Evolutionary conservation across 1,284 basidiomycete species (phyloP), one percentile per base, ranked within the genome.

Genomic region (Tilletia setariae): DNA sequence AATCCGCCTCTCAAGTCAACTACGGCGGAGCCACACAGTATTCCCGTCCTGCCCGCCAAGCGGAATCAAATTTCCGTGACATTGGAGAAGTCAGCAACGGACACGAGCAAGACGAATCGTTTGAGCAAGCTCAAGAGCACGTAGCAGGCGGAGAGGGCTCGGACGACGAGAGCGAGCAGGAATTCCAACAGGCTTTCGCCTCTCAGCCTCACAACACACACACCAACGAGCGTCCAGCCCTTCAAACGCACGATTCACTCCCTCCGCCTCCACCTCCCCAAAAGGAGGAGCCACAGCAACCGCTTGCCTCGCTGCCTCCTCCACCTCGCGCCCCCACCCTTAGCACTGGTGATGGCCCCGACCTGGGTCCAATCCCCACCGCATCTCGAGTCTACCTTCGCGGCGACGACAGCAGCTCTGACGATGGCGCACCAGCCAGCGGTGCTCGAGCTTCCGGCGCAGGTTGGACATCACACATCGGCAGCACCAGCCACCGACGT

Each of bases 1-100:
- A 84, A 66, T 82, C 81, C 16, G 83, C 83, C 2, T 83, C 81
- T 21, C 83, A 84, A 63, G 76, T 81, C 42, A 74, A 79, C 51
- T 53, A 53, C 51, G 28, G 28, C 67, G 66, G 72, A 28, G 70
- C 75, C 43, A 63, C 72, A 21, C 71, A 72, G 13, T 72, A 74
- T n/a, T 65, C 64, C 2, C 70, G 70, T 2, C 68, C 72, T 30
- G 67, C 74, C 42, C 30, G 63, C 8, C 70, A 73, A 25, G 72
- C 69, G 16, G 68, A 59, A 32, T 46, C 46, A 19, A 70, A 72
- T 43, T 78, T 72, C 47, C 70, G 76, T n/a, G 71, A 75, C 72
- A 73, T 76, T 56, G 75, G 70, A 59, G 75, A 76, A 63, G n/a
- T 28, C 15, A 56, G 63, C 35, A 47, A 67, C 46, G 53, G 30